A percentile compares a stretch with the other conserved stretches of the same genome.
Conservation (phyloP, 164 flowering plant genomes). For the Warburgia ugandensis region DNA sequence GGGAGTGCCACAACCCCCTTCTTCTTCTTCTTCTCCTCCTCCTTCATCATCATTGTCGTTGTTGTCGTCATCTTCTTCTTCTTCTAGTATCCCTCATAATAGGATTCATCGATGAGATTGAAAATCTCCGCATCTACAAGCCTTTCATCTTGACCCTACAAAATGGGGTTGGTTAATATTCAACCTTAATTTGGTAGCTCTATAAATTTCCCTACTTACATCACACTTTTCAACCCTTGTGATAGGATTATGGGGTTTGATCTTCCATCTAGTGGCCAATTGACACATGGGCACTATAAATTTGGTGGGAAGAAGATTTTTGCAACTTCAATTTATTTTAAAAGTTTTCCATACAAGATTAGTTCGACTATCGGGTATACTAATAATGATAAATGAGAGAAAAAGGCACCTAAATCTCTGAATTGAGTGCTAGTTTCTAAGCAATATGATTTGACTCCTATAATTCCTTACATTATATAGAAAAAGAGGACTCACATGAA, state of each 20-base stretch:
- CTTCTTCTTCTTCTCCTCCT: no score
- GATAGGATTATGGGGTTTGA: conserved; percentile 97
- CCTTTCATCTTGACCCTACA: conserved; percentile 56
- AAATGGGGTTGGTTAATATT: conserved; percentile 95
- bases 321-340: conserved; percentile 94
- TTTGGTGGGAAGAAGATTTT: conserved; percentile 94
- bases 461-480: no score
- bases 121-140: conserved; percentile 80
- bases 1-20: no score
- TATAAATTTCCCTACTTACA: conserved; percentile 95
- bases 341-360: conserved; percentile 98
- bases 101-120: conserved; percentile 95
- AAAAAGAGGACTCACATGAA: no score
- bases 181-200: conserved; percentile 96
- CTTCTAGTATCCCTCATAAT: no score
- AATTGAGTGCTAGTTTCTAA: no score
- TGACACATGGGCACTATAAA: conserved; percentile 95
- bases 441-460: no score
- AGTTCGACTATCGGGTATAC: conserved; percentile 63
- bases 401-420: no score
- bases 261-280: conserved; percentile 92
- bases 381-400: conserved; percentile 89
- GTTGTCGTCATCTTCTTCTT: no score
- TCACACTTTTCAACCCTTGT: conserved; percentile 82
- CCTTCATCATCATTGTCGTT: no score